A percentile compares a stretch with the other conserved stretches of the same genome.
Conservation (phyloP, 768 basidiomycete genomes). For the Boletus insuetus region DNA sequence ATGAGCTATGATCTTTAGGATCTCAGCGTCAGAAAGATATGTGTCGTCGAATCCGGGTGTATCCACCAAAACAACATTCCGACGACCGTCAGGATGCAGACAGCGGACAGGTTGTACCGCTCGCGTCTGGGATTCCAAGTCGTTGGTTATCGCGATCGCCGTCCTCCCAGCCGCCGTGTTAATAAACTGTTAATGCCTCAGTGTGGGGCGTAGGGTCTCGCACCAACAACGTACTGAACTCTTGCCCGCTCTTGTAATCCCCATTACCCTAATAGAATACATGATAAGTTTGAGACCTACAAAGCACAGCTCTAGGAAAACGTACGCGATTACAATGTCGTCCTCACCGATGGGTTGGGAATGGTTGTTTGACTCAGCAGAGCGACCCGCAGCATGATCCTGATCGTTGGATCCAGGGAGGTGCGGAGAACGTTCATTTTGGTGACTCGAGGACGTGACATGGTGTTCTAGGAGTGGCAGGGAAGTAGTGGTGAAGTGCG, state of each 20-base stretch:
- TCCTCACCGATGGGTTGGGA: neutral
- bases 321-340: conserved; percentile 20
- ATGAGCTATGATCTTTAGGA: conserved; percentile 11
- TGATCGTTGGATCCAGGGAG: too few relatives aligned
- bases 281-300: neutral
- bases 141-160: neutral
- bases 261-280: conserved; percentile 13
- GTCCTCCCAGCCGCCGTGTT: conserved; percentile 1
- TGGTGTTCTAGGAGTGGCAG: neutral
- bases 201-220: neutral
- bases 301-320: neutral
- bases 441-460: neutral
- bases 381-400: neutral
- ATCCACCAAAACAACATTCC: conserved; percentile 14
- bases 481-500: too few relatives aligned
- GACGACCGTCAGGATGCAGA: conserved; percentile 13
- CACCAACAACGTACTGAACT: conserved; percentile 13
- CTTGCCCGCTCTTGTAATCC: conserved; percentile 14
- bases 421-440: neutral
- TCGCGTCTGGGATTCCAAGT: conserved; percentile 11
- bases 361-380: neutral
- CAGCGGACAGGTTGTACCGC: conserved; percentile 7
- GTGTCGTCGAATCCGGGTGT: conserved; percentile 21
- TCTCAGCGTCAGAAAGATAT: conserved; percentile 1
- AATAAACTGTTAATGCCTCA: conserved; percentile 9